These are phyloP conservation scores for Monotropa hypopitys DNA, from an alignment of 179 eudicot species.

Conservation along the genomic window DNA sequence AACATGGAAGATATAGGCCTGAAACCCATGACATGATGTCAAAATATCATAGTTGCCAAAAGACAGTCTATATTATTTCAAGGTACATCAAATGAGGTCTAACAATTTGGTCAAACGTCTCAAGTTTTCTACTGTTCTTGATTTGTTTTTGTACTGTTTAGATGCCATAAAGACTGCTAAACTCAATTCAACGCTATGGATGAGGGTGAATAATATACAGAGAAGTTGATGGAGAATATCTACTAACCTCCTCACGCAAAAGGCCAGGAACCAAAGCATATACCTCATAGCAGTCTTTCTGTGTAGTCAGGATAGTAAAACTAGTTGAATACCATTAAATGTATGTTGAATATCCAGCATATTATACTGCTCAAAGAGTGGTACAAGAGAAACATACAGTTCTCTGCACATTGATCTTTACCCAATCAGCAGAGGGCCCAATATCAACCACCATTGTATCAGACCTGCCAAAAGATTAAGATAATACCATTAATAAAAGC, in stretches of 20 bases:
- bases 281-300: constrained; percentile 70
- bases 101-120: background rate
- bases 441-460: constrained; percentile 40
- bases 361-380: background rate
- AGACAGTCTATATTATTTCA: background rate
- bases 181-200: background rate
- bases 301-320: constrained; percentile 8
- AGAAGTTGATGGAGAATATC: background rate
- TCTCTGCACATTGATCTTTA: constrained; percentile 51
- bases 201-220: background rate
- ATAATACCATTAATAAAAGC: background rate
- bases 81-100: background rate
- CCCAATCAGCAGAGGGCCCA: constrained; percentile 69
- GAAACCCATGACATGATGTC: background rate
- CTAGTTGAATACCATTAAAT: background rate
- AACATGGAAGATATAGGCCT: background rate
- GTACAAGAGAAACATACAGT: constrained; percentile 34
- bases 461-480: constrained; percentile 23
- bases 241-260: constrained; percentile 54
- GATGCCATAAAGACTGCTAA: background rate
- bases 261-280: constrained; percentile 74
- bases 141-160: background rate
- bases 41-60: background rate
- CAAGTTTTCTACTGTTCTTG: background rate
- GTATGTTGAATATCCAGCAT: background rate